These are phyloP conservation scores for Candida anutae DNA, from an alignment of 1,139 yeast genomes.

Conservation along the genomic window DNA sequence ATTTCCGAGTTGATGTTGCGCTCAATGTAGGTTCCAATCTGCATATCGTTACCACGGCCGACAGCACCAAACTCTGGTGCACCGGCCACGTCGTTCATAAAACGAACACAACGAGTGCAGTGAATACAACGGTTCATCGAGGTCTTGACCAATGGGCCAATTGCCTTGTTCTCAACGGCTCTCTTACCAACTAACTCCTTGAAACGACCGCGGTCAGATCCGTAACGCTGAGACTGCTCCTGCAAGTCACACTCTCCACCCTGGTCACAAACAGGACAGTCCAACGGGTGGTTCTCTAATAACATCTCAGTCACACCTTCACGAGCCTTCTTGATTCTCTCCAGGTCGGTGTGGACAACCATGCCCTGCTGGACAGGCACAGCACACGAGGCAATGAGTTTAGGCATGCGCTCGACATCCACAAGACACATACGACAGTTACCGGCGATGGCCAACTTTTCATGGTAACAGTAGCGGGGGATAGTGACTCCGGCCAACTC, in stretches of 20 bases:
- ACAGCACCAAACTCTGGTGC: conserved; percentile 87
- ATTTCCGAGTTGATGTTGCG: conserved; percentile 79
- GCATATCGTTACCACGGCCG: conserved; percentile 90
- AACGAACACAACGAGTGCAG: conserved; percentile 88
- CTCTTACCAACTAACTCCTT: conserved; percentile 77
- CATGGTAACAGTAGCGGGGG: conserved; percentile 90
- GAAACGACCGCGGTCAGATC: conserved; percentile 83
- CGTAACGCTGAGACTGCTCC: conserved; percentile 80
- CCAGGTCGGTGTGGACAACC: conserved; percentile 79
- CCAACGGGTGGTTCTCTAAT: conserved; percentile 84
- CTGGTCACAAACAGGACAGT: conserved; percentile 91
- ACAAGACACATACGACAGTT: conserved; percentile 93
- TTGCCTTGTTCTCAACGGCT: conserved; percentile 85
- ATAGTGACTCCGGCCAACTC: conserved; percentile 85
- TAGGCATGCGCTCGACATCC: conserved; percentile 85
- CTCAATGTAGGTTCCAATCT: conserved; percentile 84
- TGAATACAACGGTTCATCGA: conserved; percentile 92
- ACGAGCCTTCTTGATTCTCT: conserved; percentile 75
- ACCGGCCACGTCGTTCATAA: conserved; percentile 87
- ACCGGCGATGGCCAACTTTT: conserved; percentile 88
- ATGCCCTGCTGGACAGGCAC: conserved; percentile 86
- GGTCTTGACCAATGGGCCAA: conserved; percentile 85
- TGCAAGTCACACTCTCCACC: conserved; percentile 94
- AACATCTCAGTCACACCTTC: conserved; percentile 90
- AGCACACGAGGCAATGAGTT: conserved; percentile 86